These are phyloP conservation scores for Phylloporus scabripes DNA, from an alignment of 768 basidiomycete genomes.

Conservation along the genomic window DNA sequence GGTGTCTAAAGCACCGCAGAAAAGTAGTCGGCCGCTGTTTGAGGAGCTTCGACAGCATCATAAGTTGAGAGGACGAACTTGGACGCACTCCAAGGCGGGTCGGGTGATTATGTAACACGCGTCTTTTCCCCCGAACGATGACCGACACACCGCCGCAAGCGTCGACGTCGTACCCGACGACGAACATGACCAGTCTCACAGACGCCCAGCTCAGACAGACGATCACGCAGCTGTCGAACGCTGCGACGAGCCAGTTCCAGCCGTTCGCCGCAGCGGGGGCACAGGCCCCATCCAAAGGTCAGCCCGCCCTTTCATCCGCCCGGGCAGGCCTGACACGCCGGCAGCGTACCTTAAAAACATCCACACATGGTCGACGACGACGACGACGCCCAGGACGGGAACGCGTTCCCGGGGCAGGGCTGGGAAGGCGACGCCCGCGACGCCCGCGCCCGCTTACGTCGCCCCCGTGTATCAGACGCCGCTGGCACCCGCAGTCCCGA, in stretches of 20 bases:
- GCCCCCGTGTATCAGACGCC: slow-evolving; percentile 37
- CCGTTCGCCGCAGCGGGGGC: slow-evolving; percentile 30
- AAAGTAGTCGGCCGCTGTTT: slow-evolving; percentile 1
- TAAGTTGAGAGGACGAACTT: too few species aligned
- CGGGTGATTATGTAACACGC: slow-evolving; percentile 24
- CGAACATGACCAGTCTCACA: slow-evolving; percentile 43
- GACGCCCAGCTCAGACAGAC: slow-evolving; percentile 62
- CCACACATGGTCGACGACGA: slow-evolving; percentile 60
- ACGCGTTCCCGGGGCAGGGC: slow-evolving; percentile 38
- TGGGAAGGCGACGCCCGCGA: slow-evolving; percentile 37
- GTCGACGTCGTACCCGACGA: slow-evolving; percentile 29
- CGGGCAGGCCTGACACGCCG: slow-evolving; percentile 13
- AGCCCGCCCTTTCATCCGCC: neutral
- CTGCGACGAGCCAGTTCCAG: slow-evolving; percentile 34
- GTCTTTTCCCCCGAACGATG: slow-evolving; percentile 21
- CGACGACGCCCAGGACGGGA: slow-evolving; percentile 41
- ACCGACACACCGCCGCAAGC: slow-evolving; percentile 23
- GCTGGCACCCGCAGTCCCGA: slow-evolving; percentile 28
- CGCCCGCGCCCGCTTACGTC: slow-evolving; percentile 30
- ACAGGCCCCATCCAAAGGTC: slow-evolving; percentile 29
- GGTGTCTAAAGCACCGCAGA: slow-evolving; percentile 8
- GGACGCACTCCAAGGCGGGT: neutral
- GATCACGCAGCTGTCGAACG: slow-evolving; percentile 46
- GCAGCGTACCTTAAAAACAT: slow-evolving; percentile 65
- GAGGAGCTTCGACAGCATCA: slow-evolving; percentile 20